These are phyloP conservation scores for Ambrosiella beaveri DNA, from an alignment of 2,329 filamentous ascomycete species.

Conservation along the genomic window DNA sequence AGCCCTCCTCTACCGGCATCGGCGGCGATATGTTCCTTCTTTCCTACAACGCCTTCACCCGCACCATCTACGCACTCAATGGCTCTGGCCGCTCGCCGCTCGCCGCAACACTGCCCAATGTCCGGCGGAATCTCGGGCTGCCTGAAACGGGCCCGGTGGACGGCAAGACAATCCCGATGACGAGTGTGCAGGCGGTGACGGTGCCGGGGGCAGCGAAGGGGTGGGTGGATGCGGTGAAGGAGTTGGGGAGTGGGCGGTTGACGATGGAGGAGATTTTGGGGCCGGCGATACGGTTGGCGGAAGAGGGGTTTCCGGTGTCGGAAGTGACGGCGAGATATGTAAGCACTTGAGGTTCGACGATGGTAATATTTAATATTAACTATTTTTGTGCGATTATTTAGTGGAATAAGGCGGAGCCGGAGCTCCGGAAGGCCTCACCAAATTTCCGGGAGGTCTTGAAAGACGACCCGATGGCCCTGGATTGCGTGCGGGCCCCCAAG, in stretches of 20 bases:
- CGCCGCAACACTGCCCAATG: slow-evolving; percentile 49
- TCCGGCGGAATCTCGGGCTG: slow-evolving; percentile 53
- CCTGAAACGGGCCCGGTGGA: slow-evolving; percentile 29
- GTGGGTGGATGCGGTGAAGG: slow-evolving; percentile 78
- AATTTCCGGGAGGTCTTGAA: slow-evolving; percentile 83
- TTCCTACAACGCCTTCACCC: slow-evolving; percentile 70
- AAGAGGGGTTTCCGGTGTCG: slow-evolving; percentile 78
- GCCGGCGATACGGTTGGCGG: slow-evolving; percentile 71
- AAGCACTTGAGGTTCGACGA: slow-evolving; percentile 20
- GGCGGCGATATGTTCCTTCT: slow-evolving; percentile 96
- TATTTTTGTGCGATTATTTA: slow-evolving; percentile 20
- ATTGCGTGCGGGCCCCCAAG: slow-evolving; percentile 56
- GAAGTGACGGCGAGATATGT: slow-evolving; percentile 57
- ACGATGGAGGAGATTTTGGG: slow-evolving; percentile 58
- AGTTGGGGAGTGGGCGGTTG: slow-evolving; percentile 77
- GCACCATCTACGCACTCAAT: slow-evolving; percentile 73
- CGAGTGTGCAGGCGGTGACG: slow-evolving; percentile 65
- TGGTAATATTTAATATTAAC: neutral
- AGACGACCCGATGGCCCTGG: slow-evolving; percentile 45
- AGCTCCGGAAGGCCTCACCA: slow-evolving; percentile 57
- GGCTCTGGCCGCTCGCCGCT: slow-evolving; percentile 72
- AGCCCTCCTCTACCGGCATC: slow-evolving; percentile 84
- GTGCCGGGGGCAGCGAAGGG: slow-evolving; percentile 82
- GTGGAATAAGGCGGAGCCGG: slow-evolving; percentile 53
- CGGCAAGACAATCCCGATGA: slow-evolving; percentile 47